These are phyloP conservation scores for Pythium sp. DNA, from an alignment of 352 stramenopile species.

Conservation along the genomic window DNA sequence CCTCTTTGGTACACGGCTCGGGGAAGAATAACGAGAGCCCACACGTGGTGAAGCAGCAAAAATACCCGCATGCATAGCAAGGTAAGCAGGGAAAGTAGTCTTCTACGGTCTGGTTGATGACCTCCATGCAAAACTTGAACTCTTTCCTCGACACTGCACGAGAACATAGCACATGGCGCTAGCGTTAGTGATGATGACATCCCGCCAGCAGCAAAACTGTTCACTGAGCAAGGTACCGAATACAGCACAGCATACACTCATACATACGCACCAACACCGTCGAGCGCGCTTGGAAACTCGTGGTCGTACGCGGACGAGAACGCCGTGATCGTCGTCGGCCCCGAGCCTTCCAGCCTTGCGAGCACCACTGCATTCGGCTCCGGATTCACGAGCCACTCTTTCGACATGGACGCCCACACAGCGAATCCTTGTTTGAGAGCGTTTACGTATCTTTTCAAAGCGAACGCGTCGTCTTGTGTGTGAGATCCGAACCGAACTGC, in stretches of 20 bases:
- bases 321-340: slow-evolving; percentile 46
- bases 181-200: neutral
- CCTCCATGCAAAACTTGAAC: slow-evolving; percentile 74
- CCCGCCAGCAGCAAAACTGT: neutral
- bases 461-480: neutral
- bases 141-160: slow-evolving; percentile 58
- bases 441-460: slow-evolving; percentile 4
- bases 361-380: slow-evolving; percentile 57
- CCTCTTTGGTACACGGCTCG: slow-evolving; percentile 69
- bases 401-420: slow-evolving; percentile 39
- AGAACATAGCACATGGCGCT: neutral
- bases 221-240: neutral
- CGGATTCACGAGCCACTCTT: slow-evolving; percentile 48
- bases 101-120: slow-evolving; percentile 72
- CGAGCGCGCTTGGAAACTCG: slow-evolving; percentile 52
- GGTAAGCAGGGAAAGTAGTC: slow-evolving; percentile 72
- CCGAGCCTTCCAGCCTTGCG: slow-evolving; percentile 41
- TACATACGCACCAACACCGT: slow-evolving; percentile 48
- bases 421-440: slow-evolving; percentile 7
- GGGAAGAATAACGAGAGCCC: slow-evolving; percentile 57
- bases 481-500: neutral
- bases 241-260: neutral
- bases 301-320: slow-evolving; percentile 57
- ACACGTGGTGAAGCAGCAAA: slow-evolving; percentile 63
- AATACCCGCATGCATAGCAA: slow-evolving; percentile 67